A percentile compares a stretch with the other conserved stretches of the same genome.
Conservation (phyloP, 1,284 basidiomycete species). For the Rhizoctonia solani region DNA sequence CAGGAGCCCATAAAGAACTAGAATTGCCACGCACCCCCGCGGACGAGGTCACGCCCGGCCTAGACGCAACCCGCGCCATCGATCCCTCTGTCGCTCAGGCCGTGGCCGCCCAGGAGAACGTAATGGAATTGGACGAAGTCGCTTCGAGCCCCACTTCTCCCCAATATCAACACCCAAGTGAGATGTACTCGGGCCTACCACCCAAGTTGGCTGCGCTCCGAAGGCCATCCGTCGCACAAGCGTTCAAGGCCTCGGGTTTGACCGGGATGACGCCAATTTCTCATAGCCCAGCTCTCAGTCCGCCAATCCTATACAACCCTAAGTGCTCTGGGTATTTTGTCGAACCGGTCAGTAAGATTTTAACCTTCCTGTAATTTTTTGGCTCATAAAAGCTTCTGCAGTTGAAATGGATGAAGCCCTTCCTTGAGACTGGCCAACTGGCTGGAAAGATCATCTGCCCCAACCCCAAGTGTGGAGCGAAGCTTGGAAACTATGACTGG, state of each 20-base stretch:
- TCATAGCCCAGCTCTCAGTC: slow-evolving; percentile 47
- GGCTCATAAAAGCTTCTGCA: slow-evolving; percentile 44
- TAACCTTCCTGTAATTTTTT: background rate
- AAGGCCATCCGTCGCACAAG: slow-evolving; percentile 19
- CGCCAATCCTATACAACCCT: slow-evolving; percentile 71
- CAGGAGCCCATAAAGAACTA: slow-evolving; percentile 50
- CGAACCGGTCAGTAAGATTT: slow-evolving; percentile 77
- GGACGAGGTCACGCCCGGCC: slow-evolving; percentile 19
- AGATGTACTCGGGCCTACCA: slow-evolving; percentile 33
- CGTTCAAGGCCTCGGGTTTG: slow-evolving; percentile 9
- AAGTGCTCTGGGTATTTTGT: slow-evolving; percentile 96
- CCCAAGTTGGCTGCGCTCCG: slow-evolving; percentile 60
- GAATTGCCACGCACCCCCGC: slow-evolving; percentile 21
- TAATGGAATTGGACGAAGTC: slow-evolving; percentile 3
- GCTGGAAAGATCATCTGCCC: slow-evolving; percentile 91
- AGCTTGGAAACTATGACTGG: slow-evolving; percentile 97
- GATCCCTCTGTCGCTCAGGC: slow-evolving; percentile 21
- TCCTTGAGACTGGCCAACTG: slow-evolving; percentile 72
- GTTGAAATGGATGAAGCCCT: slow-evolving; percentile 95
- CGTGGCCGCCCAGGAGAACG: slow-evolving; percentile 13
- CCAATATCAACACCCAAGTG: slow-evolving; percentile 7
- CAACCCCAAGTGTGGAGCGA: slow-evolving; percentile 83
- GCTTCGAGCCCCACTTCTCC: background rate
- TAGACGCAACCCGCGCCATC: slow-evolving; percentile 1
- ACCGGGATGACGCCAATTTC: slow-evolving; percentile 27